These are phyloP conservation scores for Phalaenopsis aphrodite DNA, from an alignment of 106 monocot genomes.

Conservation along the genomic window DNA sequence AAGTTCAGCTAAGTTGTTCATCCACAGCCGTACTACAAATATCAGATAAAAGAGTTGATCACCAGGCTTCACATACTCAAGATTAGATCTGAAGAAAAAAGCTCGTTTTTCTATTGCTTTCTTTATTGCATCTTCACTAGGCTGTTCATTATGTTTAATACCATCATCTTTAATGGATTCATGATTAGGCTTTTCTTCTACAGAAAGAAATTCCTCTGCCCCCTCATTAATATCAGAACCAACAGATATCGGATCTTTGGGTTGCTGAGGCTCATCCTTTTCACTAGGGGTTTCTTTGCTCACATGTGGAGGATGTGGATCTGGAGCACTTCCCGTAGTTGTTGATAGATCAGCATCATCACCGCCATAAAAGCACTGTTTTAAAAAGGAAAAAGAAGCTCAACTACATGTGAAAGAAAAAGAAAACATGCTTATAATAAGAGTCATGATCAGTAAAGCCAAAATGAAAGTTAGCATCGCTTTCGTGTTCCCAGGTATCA, in stretches of 20 bases:
- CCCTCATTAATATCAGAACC: conserved; percentile 17
- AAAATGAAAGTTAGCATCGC: neutral
- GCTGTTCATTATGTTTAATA: conserved; percentile 11
- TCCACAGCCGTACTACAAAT: neutral
- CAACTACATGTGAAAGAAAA: neutral
- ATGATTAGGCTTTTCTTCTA: conserved; percentile 12
- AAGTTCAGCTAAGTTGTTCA: neutral
- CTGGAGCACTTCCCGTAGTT: conserved; percentile 10
- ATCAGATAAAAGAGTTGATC: neutral
- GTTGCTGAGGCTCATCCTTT: conserved; percentile 2
- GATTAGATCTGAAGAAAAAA: conserved; percentile 54
- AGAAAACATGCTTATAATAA: neutral
- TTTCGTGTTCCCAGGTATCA: neutral
- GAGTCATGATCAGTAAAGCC: neutral
- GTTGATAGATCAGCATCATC: conserved; percentile 26
- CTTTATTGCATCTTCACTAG: conserved; percentile 64
- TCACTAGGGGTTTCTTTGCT: conserved; percentile 11
- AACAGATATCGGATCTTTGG: conserved; percentile 17
- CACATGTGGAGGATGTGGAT: neutral
- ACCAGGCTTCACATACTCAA: conserved; percentile 40
- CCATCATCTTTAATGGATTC: conserved; percentile 11
- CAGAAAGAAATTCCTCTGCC: conserved; percentile 17
- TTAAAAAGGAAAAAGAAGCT: conserved; percentile 4
- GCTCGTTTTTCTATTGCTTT: conserved; percentile 60
- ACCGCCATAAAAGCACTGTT: conserved; percentile 48